Evolutionary conservation across 306 rosid species (phyloP), one percentile per base, ranked within the genome.

Genomic region (Quillaja saponaria): DNA sequence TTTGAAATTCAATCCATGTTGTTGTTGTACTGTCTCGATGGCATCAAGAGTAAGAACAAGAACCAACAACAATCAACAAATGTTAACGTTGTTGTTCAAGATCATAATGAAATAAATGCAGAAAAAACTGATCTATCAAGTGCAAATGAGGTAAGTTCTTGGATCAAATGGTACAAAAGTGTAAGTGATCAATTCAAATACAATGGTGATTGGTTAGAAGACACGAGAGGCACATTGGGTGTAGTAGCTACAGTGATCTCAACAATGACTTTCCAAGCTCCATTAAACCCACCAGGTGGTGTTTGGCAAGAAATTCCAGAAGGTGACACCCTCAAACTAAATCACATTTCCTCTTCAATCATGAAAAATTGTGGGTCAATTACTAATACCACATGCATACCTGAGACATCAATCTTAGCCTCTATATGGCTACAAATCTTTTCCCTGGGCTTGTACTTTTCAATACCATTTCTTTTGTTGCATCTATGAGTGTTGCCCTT

Each of bases 361-460:
- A 10, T 37, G 6, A 5, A 5, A 37, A 37, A 6, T 37, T 6
- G 7, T 5, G 7, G 6, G 40, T 5, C 7, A 6, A 5, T 37
- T 6, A 10, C 40, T 37, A 37, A 6, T 37, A 37, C 14, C 7
- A 0, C 15, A 0, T 21, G 3, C 19, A 15, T n/a, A 67, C 66
- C n/a, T 49, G 71, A 75, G 6, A 75, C 75, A 10, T 62, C 80
- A 5, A 67, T 75, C 4, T 21, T 75, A 7, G 76, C 59, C 10
- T 31, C 13, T 31, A 17, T 6, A 45, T 0, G 49, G 40, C 40
- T 6, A 37, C 6, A 37, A 66, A 61, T 5, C 6, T 49, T 6
- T 75, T 61, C 60, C n/a, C 67, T 4, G 3, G 40, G 7, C 10
- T 37, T 37, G 10, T 10, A 37, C 6, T 55, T 10, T 14, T 68